These are phyloP conservation scores for cucumber (Cucumis sativus) DNA, from an alignment of 306 rosid species.

Conservation along the genomic window DNA sequence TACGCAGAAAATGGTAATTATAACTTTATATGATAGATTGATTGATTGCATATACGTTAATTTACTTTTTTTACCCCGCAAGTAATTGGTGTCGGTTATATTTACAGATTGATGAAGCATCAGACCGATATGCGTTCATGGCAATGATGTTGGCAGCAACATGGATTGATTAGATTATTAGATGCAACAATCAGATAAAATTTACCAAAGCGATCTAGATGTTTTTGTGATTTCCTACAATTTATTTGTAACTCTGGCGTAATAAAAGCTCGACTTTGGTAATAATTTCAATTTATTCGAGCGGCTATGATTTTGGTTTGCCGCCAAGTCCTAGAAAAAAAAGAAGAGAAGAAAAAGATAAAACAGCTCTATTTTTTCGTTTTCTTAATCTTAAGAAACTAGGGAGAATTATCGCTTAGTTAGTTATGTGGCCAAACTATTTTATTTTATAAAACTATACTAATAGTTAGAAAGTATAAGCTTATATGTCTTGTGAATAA, in stretches of 20 bases:
- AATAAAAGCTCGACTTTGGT: neutral
- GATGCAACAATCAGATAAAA: neutral
- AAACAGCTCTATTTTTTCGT: too few relatives aligned
- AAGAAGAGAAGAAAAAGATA: neutral
- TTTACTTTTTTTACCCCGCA: neutral
- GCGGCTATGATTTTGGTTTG: neutral
- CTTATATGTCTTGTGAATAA: neutral
- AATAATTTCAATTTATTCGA: neutral
- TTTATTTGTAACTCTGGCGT: neutral
- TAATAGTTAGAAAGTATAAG: too few relatives aligned
- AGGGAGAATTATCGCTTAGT: neutral
- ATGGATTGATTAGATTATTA: constrained; percentile 25
- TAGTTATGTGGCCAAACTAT: neutral
- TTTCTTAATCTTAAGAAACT: neutral
- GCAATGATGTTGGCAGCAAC: constrained; percentile 35
- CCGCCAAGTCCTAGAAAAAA: neutral
- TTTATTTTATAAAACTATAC: too few relatives aligned
- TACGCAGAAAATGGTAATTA: constrained; percentile 59
- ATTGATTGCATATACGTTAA: too few relatives aligned
- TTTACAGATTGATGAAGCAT: constrained; percentile 45
- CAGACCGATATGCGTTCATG: constrained; percentile 47
- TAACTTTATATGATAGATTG: too few relatives aligned
- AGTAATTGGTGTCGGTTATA: neutral
- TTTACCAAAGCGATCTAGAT: neutral
- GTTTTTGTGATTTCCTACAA: neutral